Evolutionary conservation across 352 stramenopile species (phyloP).

Genomic region (Thalassiosira exigua): DNA sequence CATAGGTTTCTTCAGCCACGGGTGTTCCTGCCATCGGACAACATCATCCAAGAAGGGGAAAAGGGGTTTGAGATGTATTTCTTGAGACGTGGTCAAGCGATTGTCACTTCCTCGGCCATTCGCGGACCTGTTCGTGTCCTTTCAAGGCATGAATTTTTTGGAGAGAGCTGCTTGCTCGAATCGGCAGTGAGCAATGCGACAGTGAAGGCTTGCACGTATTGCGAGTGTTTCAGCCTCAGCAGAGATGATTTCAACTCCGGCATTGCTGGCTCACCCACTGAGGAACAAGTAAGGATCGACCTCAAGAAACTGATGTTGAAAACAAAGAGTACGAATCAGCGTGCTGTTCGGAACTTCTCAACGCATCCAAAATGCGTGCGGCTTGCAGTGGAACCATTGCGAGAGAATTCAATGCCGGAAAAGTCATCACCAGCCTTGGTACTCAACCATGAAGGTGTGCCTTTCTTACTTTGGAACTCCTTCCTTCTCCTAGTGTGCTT

Average conservation of each 20-base stretch:
- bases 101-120: conserved; percentile 29
- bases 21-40: conserved; percentile 66
- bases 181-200: conserved; percentile 46
- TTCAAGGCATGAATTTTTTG: conserved; percentile 64
- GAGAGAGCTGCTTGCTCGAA: conserved; percentile 60
- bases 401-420: background rate
- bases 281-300: conserved; percentile 31
- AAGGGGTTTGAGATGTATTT: conserved; percentile 61
- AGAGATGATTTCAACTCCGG: conserved; percentile 62
- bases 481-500: conserved; percentile 63
- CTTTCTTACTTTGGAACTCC: conserved; percentile 58
- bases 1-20: conserved; percentile 64
- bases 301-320: conserved; percentile 34
- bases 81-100: conserved; percentile 52
- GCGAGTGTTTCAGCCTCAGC: conserved; percentile 62
- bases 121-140: conserved; percentile 35
- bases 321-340: conserved; percentile 30
- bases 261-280: conserved; percentile 35
- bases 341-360: conserved; percentile 39
- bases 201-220: conserved; percentile 61
- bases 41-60: conserved; percentile 58
- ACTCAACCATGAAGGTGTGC: conserved; percentile 23
- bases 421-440: conserved; percentile 31
- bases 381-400: conserved; percentile 15
- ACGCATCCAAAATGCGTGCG: conserved; percentile 43